phyloP scores from a whole-genome alignment of 2,329 filamentous ascomycete genomes.

The Capronia americana region DNA sequence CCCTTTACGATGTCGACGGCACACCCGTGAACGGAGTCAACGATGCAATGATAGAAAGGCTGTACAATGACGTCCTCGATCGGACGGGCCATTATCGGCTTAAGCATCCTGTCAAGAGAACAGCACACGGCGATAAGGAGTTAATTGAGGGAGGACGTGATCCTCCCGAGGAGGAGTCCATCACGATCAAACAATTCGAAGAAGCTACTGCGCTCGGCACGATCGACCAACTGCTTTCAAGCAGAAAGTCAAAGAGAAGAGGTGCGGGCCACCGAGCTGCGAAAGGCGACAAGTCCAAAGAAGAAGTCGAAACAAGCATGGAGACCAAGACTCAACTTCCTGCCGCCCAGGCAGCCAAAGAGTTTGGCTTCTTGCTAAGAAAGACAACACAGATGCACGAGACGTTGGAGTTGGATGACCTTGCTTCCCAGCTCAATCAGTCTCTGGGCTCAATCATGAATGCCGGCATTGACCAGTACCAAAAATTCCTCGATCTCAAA shows the following conservation, averaged over 20 bases:
- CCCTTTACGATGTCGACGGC: conserved; percentile 77
- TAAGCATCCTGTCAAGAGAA: conserved; percentile 71
- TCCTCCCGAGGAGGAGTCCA: conserved; percentile 72
- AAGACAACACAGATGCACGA: conserved; percentile 66
- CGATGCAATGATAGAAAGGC: conserved; percentile 83
- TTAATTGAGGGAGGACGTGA: conserved; percentile 85
- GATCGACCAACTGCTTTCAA: conserved; percentile 51
- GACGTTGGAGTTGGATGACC: conserved; percentile 73
- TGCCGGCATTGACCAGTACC: conserved; percentile 87
- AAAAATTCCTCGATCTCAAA: conserved; percentile 78
- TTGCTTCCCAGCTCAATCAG: conserved; percentile 68
- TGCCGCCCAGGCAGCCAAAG: conserved; percentile 76
- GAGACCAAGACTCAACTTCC: conserved; percentile 76
- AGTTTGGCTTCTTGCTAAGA: conserved; percentile 82
- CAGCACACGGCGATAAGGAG: conserved; percentile 81
- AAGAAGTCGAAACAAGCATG: conserved; percentile 72
- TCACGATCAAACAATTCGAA: conserved; percentile 76
- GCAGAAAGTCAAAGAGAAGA: conserved; percentile 50
- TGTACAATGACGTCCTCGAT: conserved; percentile 95
- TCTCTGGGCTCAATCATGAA: conserved; percentile 92
- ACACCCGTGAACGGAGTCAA: conserved; percentile 74
- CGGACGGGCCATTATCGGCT: conserved; percentile 89
- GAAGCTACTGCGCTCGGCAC: conserved; percentile 68
- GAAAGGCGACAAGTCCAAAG: conserved; percentile 64
- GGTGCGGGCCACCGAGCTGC: conserved; percentile 56